These are phyloP conservation scores for Dovyalis caffra DNA, from an alignment of 345 rosid species.

Conservation along the genomic window DNA sequence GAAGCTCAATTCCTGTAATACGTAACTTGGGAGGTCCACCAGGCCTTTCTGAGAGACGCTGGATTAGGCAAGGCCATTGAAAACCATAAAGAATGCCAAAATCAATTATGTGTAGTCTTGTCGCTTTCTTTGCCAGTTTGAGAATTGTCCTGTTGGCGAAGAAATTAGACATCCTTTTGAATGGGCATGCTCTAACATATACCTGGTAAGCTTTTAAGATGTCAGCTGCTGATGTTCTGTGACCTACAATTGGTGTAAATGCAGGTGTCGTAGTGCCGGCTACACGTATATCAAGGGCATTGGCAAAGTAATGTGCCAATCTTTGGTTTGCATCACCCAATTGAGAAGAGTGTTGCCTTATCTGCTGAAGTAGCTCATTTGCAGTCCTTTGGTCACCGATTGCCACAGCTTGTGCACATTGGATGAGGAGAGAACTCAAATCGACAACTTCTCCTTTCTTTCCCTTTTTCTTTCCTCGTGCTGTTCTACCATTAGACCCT, in stretches of 20 bases:
- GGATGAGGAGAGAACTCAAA: slow-evolving; percentile 48
- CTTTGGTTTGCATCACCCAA: slow-evolving; percentile 36
- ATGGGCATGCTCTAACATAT: slow-evolving; percentile 51
- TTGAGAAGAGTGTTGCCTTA: slow-evolving; percentile 31
- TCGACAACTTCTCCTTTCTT: slow-evolving; percentile 45
- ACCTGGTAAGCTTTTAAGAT: slow-evolving; percentile 52
- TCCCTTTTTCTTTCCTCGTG: slow-evolving; percentile 40
- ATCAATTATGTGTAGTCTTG: slow-evolving; percentile 53
- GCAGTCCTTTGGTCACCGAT: slow-evolving; percentile 19
- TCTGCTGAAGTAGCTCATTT: slow-evolving; percentile 23
- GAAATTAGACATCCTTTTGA: slow-evolving; percentile 43
- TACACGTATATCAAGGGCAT: slow-evolving; percentile 35
- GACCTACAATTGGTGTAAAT: slow-evolving; percentile 30
- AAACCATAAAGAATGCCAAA: slow-evolving; percentile 61
- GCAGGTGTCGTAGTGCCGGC: slow-evolving; percentile 47
- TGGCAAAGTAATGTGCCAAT: slow-evolving; percentile 28
- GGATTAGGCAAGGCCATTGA: slow-evolving; percentile 64
- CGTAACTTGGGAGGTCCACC: slow-evolving; percentile 53
- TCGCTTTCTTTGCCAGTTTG: slow-evolving; percentile 44
- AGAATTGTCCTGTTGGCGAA: slow-evolving; percentile 48
- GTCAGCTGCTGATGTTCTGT: slow-evolving; percentile 46
- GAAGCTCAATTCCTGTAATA: slow-evolving; percentile 57
- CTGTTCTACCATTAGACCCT: slow-evolving; percentile 34
- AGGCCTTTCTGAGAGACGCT: slow-evolving; percentile 40
- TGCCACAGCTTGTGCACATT: slow-evolving; percentile 53